phyloP scores from a whole-genome alignment of 2,329 filamentous ascomycete species.

The Helotiales sp. region DNA sequence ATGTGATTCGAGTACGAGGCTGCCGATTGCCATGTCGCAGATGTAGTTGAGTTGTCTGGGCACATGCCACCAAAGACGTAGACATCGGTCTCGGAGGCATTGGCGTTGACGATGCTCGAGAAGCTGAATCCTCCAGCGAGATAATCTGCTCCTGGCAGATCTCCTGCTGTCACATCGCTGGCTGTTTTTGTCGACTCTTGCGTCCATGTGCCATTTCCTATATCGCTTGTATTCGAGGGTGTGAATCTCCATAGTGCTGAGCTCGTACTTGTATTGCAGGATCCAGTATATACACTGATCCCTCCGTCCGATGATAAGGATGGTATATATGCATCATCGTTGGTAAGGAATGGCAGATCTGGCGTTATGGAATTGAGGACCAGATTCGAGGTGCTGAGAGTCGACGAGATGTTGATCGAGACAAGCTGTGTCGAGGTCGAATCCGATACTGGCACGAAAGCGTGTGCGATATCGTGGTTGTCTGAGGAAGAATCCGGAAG shows the following conservation, averaged over 20 bases:
- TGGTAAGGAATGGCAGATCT: slow-evolving; percentile 62
- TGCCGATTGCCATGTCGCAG: slow-evolving; percentile 59
- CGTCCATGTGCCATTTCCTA: slow-evolving; percentile 56
- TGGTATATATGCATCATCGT: slow-evolving; percentile 63
- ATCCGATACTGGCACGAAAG: slow-evolving; percentile 55
- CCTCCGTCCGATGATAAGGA: slow-evolving; percentile 66
- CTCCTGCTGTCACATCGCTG: slow-evolving; percentile 35
- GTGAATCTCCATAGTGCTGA: slow-evolving; percentile 69
- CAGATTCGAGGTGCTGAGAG: slow-evolving; percentile 48
- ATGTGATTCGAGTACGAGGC: slow-evolving; percentile 82
- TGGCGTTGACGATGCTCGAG: slow-evolving; percentile 30
- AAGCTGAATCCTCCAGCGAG: slow-evolving; percentile 47
- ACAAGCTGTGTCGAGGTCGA: slow-evolving; percentile 49
- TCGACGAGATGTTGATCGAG: slow-evolving; percentile 64
- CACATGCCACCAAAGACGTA: slow-evolving; percentile 86
- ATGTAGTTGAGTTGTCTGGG: slow-evolving; percentile 48
- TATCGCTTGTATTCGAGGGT: slow-evolving; percentile 42
- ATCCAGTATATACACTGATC: slow-evolving; percentile 72
- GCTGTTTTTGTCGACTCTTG: slow-evolving; percentile 40
- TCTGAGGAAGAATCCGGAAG: slow-evolving; percentile 49
- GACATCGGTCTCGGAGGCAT: slow-evolving; percentile 34
- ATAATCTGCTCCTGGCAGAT: slow-evolving; percentile 51
- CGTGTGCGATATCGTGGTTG: slow-evolving; percentile 60
- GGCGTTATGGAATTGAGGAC: slow-evolving; percentile 52
- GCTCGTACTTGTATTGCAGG: slow-evolving; percentile 58